Percentiles rank a stretch among this genome's conserved stretches.
Evolutionary conservation across 345 rosid genomes (phyloP).

Genomic region (Punica granatum): DNA sequence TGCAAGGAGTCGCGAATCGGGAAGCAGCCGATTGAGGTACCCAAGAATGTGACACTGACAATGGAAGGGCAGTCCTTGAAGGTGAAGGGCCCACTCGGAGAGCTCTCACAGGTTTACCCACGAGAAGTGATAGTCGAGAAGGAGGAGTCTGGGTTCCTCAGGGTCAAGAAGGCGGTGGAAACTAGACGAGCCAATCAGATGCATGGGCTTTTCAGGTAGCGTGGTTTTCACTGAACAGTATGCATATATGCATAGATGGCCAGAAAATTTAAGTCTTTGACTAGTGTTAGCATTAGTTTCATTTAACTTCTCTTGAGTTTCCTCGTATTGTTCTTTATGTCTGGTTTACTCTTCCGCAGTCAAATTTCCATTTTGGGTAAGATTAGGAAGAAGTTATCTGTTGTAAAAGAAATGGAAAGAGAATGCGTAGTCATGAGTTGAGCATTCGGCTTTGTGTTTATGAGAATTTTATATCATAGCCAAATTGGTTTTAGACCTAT

Average conservation of each 20-base stretch:
- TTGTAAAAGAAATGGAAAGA: neutral
- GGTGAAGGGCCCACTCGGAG: constrained; percentile 91
- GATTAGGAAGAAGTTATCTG: neutral
- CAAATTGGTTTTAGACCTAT: neutral
- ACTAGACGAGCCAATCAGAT: constrained; percentile 92
- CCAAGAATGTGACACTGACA: constrained; percentile 61
- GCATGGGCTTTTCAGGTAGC: constrained; percentile 96
- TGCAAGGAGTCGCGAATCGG: constrained; percentile 95
- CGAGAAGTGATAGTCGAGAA: constrained; percentile 64
- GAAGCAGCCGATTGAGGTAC: constrained; percentile 75
- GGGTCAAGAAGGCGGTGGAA: constrained; percentile 63
- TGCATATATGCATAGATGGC: neutral
- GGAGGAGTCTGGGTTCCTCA: constrained; percentile 56
- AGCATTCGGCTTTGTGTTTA: neutral
- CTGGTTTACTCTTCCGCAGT: neutral
- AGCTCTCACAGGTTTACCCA: constrained; percentile 63
- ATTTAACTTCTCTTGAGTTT: neutral
- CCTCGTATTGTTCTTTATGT: neutral
- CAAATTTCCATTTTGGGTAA: neutral
- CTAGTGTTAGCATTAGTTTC: neutral
- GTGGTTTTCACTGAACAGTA: neutral
- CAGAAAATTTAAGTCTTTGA: neutral
- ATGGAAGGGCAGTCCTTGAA: constrained; percentile 61
- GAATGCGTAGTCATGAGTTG: neutral
- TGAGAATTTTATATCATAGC: neutral